Evolutionary conservation across 768 basidiomycete genomes (phyloP), one percentile per base, ranked within the genome.

Genomic region (Wakefieldia striispora): DNA sequence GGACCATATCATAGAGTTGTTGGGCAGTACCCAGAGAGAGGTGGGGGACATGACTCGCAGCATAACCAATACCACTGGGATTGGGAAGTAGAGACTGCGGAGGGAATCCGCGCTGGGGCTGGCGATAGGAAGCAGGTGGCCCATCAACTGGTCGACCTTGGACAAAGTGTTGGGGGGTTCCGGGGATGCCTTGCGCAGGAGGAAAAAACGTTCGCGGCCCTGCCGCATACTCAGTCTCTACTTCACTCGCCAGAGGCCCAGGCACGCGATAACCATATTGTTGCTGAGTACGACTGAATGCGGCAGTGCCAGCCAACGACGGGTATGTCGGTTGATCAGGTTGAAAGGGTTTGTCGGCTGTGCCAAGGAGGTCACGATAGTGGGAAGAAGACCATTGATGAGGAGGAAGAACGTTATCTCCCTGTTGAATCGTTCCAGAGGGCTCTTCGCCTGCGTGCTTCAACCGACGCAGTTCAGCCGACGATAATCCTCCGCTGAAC

Each of bases 1-100:
- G 68, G 79, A 90, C 86, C 84, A 88, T 86, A 60, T 89, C 87
- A 59, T 89, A 90, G 45, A 89, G 60, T 59, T 88, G 87, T 58
- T 89, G 88, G 24, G 86, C 78, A 60, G 79, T 86, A 50, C 83
- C 85, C 45, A 89, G 71, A 11, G 86, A 83, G 47, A 88, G 75
- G 54, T 86, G 84, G 14, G 83, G 72, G n/a, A 81, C 77, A 59
- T 86, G 83, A 36, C 57, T 69, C n/a, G 69, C 68, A 21, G 75
- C 66, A 60, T 83, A 86, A 49, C 70, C 74, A 54, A 85, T 72
- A 46, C 74, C 70, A 12, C 78, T 74, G 13, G 81, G 78, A 47
- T 72, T 82, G 10, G 80, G 76, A 40, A 81, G 60, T 45, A 81
- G 59, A 12, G 79, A 77, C 48, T 77, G 83, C 21, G 79, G 78